Evolutionary conservation across 179 eudicot genomes (phyloP).

Genomic region (Spinacia oleracea): DNA sequence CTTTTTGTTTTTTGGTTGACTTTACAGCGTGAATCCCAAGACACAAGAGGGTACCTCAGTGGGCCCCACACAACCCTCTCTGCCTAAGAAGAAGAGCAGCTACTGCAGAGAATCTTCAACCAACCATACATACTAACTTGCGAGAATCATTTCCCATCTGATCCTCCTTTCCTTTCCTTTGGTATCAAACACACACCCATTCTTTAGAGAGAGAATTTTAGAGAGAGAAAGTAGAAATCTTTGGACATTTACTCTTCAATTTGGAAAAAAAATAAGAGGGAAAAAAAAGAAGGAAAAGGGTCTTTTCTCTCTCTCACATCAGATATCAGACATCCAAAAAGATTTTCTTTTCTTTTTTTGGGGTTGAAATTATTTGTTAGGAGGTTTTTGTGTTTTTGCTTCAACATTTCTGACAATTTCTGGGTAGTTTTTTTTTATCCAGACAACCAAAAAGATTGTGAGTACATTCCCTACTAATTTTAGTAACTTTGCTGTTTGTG

Average conservation of each 20-base stretch:
- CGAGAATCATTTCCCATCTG: constrained; percentile 30
- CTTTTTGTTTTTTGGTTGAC: constrained; percentile 45
- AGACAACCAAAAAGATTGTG: constrained; percentile 14
- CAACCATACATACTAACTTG: no score
- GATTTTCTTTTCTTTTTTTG: constrained; percentile 1
- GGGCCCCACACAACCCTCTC: constrained; percentile 30
- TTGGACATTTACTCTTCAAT: neutral
- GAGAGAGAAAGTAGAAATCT: no score
- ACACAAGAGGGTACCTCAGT: constrained; percentile 24
- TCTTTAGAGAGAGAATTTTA: neutral
- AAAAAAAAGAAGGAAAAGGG: neutral
- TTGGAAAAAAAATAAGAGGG: no score
- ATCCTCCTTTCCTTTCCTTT: constrained; percentile 5
- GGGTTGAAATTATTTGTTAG: constrained; percentile 14
- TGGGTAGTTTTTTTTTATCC: constrained; percentile 18
- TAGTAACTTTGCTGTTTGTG: constrained; percentile 16
- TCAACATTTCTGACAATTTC: constrained; percentile 27
- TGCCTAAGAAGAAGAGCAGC: neutral
- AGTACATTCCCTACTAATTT: constrained; percentile 11
- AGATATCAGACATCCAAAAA: constrained; percentile 3
- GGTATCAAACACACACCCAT: neutral
- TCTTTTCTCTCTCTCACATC: constrained; percentile 12
- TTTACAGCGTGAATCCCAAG: constrained; percentile 57
- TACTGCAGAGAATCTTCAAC: constrained; percentile 34
- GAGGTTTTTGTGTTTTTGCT: constrained; percentile 20